Base-by-base conservation (phyloP, 257 asterid species). In the Thymus mandschuricus region DNA sequence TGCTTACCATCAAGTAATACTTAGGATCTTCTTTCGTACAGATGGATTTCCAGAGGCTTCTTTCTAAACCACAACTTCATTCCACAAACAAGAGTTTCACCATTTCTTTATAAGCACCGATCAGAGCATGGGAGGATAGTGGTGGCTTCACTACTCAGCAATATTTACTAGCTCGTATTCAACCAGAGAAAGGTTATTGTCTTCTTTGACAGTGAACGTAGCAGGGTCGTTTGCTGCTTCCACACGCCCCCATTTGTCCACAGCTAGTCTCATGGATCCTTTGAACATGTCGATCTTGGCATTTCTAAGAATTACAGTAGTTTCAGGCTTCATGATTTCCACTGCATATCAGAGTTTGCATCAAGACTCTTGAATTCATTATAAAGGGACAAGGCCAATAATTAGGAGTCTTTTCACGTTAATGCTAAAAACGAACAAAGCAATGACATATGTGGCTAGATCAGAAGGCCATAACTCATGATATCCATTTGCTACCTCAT, bases 191-290 rank as follows among this genome's bases (percentile, higher is more conserved):
- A 83, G 84, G 76, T 90, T 88, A 48, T 88, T 90, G 56, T 83
- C 88, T 79, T 90, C 95, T 73, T 85, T 90, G 70, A 90, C 97
- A 8, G 84, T 77, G 78, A 81, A 84, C 13, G 64, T 70, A 31
- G 86, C 88, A 0, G 88, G 78, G 30, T 84, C 88, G n/a, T 86
- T 70, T 70, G 66, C 81, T 78, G 66, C 81, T 78, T 84, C 88
- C 15, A 81, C 85, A 64, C 84, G 88, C 7, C 88, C 88, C 88
- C 88, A 84, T 76, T 84, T 84, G 78, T 90, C 97, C 50, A 90
- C 96, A 27, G 96, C 96, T 65, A 90, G 90, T 82, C 97, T 88
- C 97, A 90, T 90, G 9, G 88, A 81, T 63, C 97, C 96, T 80
- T 88, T 88, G 83, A 86, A 88, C 96, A 88, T 88, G 86, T 88